phyloP scores from a whole-genome alignment of 2,329 filamentous ascomycete genomes.

The Ophiobolus disseminans region DNA sequence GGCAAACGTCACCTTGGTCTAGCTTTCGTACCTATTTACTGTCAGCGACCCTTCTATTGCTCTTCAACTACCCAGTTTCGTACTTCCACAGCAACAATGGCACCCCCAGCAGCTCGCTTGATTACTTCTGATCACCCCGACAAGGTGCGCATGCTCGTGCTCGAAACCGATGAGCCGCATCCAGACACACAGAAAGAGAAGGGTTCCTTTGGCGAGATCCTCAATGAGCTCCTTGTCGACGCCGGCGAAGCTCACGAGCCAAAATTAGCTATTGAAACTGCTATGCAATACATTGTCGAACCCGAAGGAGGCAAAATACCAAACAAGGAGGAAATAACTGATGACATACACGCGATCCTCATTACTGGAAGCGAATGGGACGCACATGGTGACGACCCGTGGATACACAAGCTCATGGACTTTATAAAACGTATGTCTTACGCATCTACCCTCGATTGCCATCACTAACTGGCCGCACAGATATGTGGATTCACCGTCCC shows the following conservation, averaged over 20 bases:
- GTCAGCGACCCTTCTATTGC: neutral
- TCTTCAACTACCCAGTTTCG: slow-evolving; percentile 4
- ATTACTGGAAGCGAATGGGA: slow-evolving; percentile 59
- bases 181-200: slow-evolving; percentile 57
- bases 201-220: slow-evolving; percentile 63
- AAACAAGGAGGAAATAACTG: slow-evolving; percentile 55
- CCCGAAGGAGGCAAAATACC: slow-evolving; percentile 52
- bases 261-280: slow-evolving; percentile 61
- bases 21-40: neutral
- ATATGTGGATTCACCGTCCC: slow-evolving; percentile 59
- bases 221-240: slow-evolving; percentile 59
- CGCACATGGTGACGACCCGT: slow-evolving; percentile 54
- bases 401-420: slow-evolving; percentile 53
- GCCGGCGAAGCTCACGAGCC: slow-evolving; percentile 63
- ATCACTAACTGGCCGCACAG: slow-evolving; percentile 30
- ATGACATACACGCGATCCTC: slow-evolving; percentile 52
- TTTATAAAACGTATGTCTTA: slow-evolving; percentile 54
- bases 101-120: slow-evolving; percentile 29
- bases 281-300: slow-evolving; percentile 62
- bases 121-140: slow-evolving; percentile 34
- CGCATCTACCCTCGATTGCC: neutral
- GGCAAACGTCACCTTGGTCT: slow-evolving; percentile 9
- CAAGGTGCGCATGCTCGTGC: slow-evolving; percentile 58
- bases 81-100: slow-evolving; percentile 22
- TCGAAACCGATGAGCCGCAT: slow-evolving; percentile 66